A percentile compares a stretch with the other conserved stretches of the same genome.
phyloP scores from a whole-genome alignment of 306 rosid genomes.

The Rosa chinensis region DNA sequence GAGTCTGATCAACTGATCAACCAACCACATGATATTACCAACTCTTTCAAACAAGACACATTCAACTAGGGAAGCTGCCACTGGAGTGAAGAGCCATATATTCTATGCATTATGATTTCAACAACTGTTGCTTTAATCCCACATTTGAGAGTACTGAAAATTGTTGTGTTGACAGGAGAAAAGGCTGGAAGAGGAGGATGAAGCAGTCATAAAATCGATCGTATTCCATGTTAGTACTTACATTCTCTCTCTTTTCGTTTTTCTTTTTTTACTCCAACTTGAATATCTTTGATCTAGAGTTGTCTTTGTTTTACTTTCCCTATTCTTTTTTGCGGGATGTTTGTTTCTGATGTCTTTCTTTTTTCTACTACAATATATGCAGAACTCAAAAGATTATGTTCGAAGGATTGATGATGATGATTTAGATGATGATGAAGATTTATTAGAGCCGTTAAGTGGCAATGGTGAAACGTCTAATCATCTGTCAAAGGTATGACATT shows the following conservation, averaged over 20 bases:
- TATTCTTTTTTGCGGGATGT: slow-evolving; percentile 1
- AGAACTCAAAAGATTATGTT: slow-evolving; percentile 56
- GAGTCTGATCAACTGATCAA: neutral
- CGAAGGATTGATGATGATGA: slow-evolving; percentile 69
- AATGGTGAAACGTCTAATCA: slow-evolving; percentile 40
- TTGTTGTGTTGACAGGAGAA: slow-evolving; percentile 52
- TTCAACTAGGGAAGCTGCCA: neutral
- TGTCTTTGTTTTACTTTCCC: neutral
- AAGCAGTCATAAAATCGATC: slow-evolving; percentile 70
- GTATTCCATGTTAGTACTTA: slow-evolving; percentile 54
- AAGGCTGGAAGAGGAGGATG: slow-evolving; percentile 84
- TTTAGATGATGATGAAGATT: slow-evolving; percentile 44
- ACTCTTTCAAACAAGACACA: neutral
- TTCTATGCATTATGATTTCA: neutral
- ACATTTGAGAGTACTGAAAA: slow-evolving; percentile 6
- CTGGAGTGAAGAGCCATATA: neutral
- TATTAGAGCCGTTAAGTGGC: slow-evolving; percentile 28
- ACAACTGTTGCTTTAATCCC: neutral
- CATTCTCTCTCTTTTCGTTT: neutral
- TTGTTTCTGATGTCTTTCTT: neutral
- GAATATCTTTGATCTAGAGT: slow-evolving; percentile 3
- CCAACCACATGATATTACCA: neutral
- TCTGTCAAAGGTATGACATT: slow-evolving; percentile 43
- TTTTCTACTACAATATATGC: slow-evolving; percentile 24
- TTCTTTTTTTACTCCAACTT: neutral